Conservation (phyloP, 2,329 filamentous ascomycete genomes). For the Aspergillus candidus region DNA sequence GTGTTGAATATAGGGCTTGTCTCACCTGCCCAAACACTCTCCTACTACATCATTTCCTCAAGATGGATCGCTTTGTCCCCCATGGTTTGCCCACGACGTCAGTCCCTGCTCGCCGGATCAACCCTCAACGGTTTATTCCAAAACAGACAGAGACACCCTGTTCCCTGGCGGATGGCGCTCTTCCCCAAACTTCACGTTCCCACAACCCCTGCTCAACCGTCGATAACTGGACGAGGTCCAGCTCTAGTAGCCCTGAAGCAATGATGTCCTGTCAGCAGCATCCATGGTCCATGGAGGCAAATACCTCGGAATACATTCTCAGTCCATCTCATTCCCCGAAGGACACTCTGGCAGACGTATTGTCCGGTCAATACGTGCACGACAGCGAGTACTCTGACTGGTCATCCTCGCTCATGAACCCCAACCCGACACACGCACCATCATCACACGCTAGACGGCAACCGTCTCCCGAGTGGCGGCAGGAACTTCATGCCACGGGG, state of each 20-base stretch:
- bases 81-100: conserved; percentile 16
- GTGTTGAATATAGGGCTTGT: background rate
- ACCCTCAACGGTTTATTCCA: conserved; percentile 12
- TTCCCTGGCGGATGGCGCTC: conserved; percentile 9
- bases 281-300: conserved; percentile 8
- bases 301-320: conserved; percentile 9
- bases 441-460: conserved; percentile 8
- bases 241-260: conserved; percentile 16
- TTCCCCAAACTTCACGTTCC: conserved; percentile 11
- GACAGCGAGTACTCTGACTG: conserved; percentile 7
- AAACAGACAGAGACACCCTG: conserved; percentile 15
- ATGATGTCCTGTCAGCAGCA: conserved; percentile 12
- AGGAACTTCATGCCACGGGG: conserved; percentile 3
- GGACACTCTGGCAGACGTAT: conserved; percentile 4
- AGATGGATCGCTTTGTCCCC: conserved; percentile 20
- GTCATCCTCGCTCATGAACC: conserved; percentile 9
- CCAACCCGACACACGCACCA: conserved; percentile 11
- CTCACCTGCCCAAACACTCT: background rate
- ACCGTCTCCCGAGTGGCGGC: conserved; percentile 10
- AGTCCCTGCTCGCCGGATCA: conserved; percentile 19
- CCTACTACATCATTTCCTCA: background rate
- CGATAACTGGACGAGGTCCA: conserved; percentile 20
- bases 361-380: conserved; percentile 9
- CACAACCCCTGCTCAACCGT: conserved; percentile 12
- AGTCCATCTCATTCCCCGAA: conserved; percentile 9